Percentiles rank a stretch among this genome's conserved stretches.
These are phyloP conservation scores for Luffa acutangula DNA, from an alignment of 306 rosid genomes.

Conservation along the genomic window DNA sequence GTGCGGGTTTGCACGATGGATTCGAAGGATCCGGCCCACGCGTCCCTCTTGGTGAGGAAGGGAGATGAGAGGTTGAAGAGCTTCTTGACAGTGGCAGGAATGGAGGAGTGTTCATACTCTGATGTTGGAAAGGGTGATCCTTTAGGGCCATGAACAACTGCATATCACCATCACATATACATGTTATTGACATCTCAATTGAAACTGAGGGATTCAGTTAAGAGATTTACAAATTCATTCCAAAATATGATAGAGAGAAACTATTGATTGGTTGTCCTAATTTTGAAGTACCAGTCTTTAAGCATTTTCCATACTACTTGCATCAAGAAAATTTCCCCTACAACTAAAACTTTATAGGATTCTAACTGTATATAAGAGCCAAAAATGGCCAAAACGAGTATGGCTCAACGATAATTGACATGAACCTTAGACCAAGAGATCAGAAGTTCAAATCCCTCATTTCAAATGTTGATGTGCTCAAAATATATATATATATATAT, in stretches of 20 bases:
- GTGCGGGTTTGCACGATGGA: constrained; percentile 39
- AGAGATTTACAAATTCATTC: background rate
- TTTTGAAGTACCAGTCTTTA: background rate
- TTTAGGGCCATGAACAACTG: constrained; percentile 85
- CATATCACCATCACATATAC: constrained; percentile 14
- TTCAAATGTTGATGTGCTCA: too few relatives aligned
- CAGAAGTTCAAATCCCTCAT: too few relatives aligned
- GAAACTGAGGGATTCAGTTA: background rate
- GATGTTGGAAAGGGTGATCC: constrained; percentile 71
- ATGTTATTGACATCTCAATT: background rate
- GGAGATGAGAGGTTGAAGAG: constrained; percentile 57
- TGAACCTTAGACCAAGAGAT: too few relatives aligned
- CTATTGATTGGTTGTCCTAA: background rate
- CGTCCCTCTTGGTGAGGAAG: constrained; percentile 69
- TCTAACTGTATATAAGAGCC: background rate
- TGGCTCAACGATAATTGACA: too few relatives aligned
- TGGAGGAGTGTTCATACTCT: constrained; percentile 78
- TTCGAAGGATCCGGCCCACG: constrained; percentile 86
- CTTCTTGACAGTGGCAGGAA: constrained; percentile 79
- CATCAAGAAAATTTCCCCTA: background rate
- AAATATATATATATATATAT: too few relatives aligned
- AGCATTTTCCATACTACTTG: background rate
- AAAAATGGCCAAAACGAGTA: too few relatives aligned
- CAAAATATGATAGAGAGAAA: background rate
- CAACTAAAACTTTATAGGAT: background rate